Evolutionary conservation across 495 filamentous ascomycete species (phyloP).

Genomic region (Hypoxylon intermedium): DNA sequence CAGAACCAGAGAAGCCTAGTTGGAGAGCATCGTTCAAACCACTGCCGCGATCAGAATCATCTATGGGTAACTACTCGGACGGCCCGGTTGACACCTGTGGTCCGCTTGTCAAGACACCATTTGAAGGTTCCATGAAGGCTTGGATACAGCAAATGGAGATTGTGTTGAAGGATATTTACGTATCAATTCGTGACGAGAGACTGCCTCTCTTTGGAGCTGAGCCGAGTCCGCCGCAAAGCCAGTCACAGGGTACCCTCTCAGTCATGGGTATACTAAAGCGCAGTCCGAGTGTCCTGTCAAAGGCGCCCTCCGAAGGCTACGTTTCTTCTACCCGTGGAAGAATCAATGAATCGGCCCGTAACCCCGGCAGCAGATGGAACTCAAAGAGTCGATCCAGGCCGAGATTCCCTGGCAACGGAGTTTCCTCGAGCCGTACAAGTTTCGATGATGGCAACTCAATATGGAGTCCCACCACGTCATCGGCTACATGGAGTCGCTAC

Average conservation of each 20-base stretch:
- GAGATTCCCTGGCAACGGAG: slow-evolving; percentile 78
- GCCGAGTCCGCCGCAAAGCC: slow-evolving; percentile 50
- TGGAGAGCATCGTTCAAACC: slow-evolving; percentile 57
- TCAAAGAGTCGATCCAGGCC: slow-evolving; percentile 85
- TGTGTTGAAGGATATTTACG: slow-evolving; percentile 91
- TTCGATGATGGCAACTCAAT: slow-evolving; percentile 89
- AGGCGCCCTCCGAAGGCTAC: slow-evolving; percentile 78
- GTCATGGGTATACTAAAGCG: slow-evolving; percentile 78
- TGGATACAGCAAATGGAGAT: slow-evolving; percentile 92
- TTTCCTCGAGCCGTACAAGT: slow-evolving; percentile 92
- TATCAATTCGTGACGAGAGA: slow-evolving; percentile 81
- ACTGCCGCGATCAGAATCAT: slow-evolving; percentile 54
- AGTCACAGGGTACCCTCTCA: slow-evolving; percentile 55
- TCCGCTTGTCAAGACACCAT: slow-evolving; percentile 80
- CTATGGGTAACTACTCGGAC: slow-evolving; percentile 46
- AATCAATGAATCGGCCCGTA: slow-evolving; percentile 66
- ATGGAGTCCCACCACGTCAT: slow-evolving; percentile 85
- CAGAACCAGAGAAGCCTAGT: slow-evolving; percentile 53
- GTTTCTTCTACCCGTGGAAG: slow-evolving; percentile 73
- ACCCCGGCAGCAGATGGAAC: slow-evolving; percentile 75
- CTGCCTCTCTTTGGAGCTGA: slow-evolving; percentile 81
- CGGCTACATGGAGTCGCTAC: slow-evolving; percentile 89
- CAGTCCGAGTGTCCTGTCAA: slow-evolving; percentile 88
- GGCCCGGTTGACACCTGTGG: slow-evolving; percentile 54
- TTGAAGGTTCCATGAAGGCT: slow-evolving; percentile 74